phyloP scores from a whole-genome alignment of 352 stramenopile species.

The Globisporangium polare region DNA sequence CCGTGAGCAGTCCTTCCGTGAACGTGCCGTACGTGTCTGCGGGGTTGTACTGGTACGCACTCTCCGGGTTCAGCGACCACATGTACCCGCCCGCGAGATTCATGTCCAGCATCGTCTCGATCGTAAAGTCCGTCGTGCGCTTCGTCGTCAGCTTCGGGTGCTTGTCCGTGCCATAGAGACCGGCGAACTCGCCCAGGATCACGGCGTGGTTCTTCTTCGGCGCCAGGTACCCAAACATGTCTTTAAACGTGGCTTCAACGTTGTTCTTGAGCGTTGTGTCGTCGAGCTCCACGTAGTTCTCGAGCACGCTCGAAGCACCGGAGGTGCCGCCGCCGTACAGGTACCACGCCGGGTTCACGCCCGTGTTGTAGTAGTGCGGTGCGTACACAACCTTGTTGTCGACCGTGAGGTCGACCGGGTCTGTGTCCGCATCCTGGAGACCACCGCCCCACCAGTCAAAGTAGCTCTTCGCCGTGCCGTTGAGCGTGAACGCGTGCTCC shows the following conservation, averaged over 20 bases:
- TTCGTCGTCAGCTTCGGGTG: conserved; percentile 54
- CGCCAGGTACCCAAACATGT: conserved; percentile 69
- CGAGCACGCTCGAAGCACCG: conserved; percentile 20
- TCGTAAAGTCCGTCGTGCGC: conserved; percentile 63
- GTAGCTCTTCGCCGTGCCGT: conserved; percentile 33
- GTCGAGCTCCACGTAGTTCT: conserved; percentile 48
- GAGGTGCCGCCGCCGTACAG: conserved; percentile 47
- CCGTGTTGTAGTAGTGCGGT: conserved; percentile 79
- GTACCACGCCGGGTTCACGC: conserved; percentile 57
- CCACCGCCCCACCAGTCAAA: conserved; percentile 73
- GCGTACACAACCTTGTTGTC: conserved; percentile 65
- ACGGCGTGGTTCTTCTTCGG: conserved; percentile 42
- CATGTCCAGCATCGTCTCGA: conserved; percentile 51
- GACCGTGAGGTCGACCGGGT: conserved; percentile 37
- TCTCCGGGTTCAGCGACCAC: conserved; percentile 78
- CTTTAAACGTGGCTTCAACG: conserved; percentile 57
- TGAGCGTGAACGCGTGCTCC: conserved; percentile 36
- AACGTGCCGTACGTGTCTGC: conserved; percentile 56
- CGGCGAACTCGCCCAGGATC: conserved; percentile 65
- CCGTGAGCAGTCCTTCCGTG: conserved; percentile 55
- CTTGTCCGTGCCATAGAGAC: conserved; percentile 54
- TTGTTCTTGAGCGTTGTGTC: conserved; percentile 49
- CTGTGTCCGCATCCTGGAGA: conserved; percentile 33
- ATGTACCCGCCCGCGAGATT: conserved; percentile 68
- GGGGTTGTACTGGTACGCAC: conserved; percentile 72